Base-by-base conservation (phyloP, 78 protist species). In the Pelomyxa schiedti region DNA sequence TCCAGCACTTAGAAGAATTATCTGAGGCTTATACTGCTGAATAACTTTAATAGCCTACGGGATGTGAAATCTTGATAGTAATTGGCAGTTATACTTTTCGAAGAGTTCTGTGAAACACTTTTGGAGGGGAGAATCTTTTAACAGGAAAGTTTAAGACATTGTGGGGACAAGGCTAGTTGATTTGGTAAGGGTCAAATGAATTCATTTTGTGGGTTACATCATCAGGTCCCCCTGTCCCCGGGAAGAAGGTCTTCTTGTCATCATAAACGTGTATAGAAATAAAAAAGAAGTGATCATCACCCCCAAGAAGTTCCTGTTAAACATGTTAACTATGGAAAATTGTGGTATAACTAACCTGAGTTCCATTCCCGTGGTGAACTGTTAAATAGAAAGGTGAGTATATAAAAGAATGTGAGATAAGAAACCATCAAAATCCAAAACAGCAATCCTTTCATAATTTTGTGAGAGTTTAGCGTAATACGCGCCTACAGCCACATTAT, bases 311-410 rank as follows among this genome's bases (percentile, higher is more conserved):
- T 42, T 82, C 90, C 63, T n/a, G n/a, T n/a, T n/a, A n/a, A n/a
- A n/a, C n/a, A n/a, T n/a, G n/a, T n/a, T n/a, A n/a, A n/a, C n/a
- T n/a, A n/a, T n/a, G n/a, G n/a, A n/a, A n/a, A n/a, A n/a, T n/a
- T n/a, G n/a, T n/a, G n/a, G n/a, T n/a, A n/a, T n/a, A n/a, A n/a
- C n/a, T n/a, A n/a, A n/a, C n/a, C n/a, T 84, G 81, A 8, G 92
- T 88, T 4, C 92, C 92, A 70, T 84, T 79, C 39, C 90, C 93
- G 75, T 84, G 90, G 41, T 88, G 93, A 58, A 88, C 89, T 42
- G 83, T 89, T 53, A 77, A 88, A 42, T 88, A 35, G 7, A 65
- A 38, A 36, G 69, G 30, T 36, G 8, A 65, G 30, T 65, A 8
- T 7, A 38, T n/a, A 38, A 8, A 38, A 7, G 8, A 7, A 36